Base-by-base conservation (phyloP, 768 basidiomycete species). In the Mycena floridula region DNA sequence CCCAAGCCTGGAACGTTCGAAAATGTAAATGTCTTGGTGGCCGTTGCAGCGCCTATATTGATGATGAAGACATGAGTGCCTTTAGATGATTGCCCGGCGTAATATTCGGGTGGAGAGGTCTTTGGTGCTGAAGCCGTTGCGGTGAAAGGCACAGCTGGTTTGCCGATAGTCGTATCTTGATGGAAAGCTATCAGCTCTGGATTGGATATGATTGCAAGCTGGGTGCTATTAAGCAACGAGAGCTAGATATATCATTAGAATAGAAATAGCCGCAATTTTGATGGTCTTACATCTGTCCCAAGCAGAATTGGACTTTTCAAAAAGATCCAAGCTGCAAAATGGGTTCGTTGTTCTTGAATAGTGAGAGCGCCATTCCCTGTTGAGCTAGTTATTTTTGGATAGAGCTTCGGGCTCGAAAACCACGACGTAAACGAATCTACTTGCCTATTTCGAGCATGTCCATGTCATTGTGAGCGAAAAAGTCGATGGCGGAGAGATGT, bases 291-390 rank as follows among this genome's bases (percentile, higher is more conserved):
- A 55, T 70, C 65, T 15, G 69, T 72, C 25, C 69, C 69, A 13
- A 78, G 58, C n/a, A 79, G 59, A 41, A 79, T 77, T 3, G 76
- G 77, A 46, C 75, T 77, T 54, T 78, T 78, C 49, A 78, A 57
- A 54, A 77, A 74, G n/a, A 61, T 63, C 77, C 77, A 79, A 22
- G 67, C 72, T n/a, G 76, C 74, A 45, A 79, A 78, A 59, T 79
- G 77, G 7, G 76, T 76, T 5, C 76, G 67, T 37, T 77, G 63
- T 49, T 79, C 76, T 46, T 70, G 54, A 21, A 72, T 60, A 2
- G 73, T 74, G 16, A 77, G 57, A 26, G 56, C 61, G 3, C 77
- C 77, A 49, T 79, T 79, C 25, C 76, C 71, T 65, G 16, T 23
- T 8, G 20, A 56, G 38, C 8, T 4, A 16, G 16, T 23, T 9